These are phyloP conservation scores for Larix sibirica DNA, from an alignment of 83 land plant species.

Conservation along the genomic window DNA sequence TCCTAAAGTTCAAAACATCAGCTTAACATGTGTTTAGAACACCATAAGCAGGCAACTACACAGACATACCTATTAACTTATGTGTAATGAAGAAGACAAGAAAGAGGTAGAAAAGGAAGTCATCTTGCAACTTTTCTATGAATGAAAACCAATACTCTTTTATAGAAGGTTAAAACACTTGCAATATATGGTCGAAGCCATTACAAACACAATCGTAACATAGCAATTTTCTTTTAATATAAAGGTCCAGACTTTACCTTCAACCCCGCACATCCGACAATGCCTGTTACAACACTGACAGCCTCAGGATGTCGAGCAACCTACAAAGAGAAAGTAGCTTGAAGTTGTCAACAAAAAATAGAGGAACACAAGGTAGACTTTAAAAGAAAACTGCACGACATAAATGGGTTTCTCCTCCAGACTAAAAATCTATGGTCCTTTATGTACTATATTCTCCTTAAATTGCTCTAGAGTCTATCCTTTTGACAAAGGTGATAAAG, in stretches of 20 bases:
- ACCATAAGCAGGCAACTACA: too few relatives aligned
- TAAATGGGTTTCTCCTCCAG: not conserved
- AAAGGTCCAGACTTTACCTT: conserved; percentile 47
- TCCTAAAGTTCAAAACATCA: too few relatives aligned
- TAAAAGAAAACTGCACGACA: not conserved
- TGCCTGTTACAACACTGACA: conserved; percentile 93
- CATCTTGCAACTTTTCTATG: not conserved
- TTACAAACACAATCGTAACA: not conserved
- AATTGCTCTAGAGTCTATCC: not conserved
- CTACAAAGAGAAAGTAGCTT: conserved; percentile 30
- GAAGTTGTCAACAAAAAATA: not conserved
- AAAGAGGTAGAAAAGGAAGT: not conserved
- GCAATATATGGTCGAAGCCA: not conserved
- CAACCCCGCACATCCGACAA: conserved; percentile 97
- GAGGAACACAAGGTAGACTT: not conserved
- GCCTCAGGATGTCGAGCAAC: conserved; percentile 99
- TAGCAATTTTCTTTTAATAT: not conserved
- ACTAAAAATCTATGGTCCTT: not conserved
- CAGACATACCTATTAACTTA: too few relatives aligned
- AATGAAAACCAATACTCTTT: not conserved
- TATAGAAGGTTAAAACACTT: not conserved
- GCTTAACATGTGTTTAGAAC: too few relatives aligned
- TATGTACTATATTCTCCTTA: not conserved
- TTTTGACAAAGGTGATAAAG: not conserved
- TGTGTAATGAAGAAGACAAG: too few relatives aligned